Evolutionary conservation across 768 basidiomycete genomes (phyloP), one percentile per base, ranked within the genome.

Genomic region (Nidularia pulvinata): DNA sequence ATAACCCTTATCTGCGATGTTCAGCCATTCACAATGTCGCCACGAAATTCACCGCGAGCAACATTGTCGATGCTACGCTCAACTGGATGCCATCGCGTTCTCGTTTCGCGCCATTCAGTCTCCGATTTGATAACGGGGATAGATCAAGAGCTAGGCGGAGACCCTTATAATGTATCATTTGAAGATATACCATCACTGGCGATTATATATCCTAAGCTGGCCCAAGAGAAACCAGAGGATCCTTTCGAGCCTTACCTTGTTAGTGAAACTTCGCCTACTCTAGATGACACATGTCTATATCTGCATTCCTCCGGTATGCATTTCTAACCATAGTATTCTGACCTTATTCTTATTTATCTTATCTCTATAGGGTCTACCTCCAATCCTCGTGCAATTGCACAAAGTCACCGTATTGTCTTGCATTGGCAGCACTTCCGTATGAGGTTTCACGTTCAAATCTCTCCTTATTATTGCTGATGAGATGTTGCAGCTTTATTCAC

Each of bases 271-370:
- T 11, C 10, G 25, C 34, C 32, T 37, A 2, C 51, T 53, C 14
- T 63, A 22, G 19, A 54, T 52, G 55, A 62, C 42, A 33, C 57
- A 6, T 44, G 63, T 48, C 34, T 65, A 6, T 74, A 70, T 46
- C 51, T 75, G 0, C 74, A 77, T 49, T 77, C 76, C 0, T 76
- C 77, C 1, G 74, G 75, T 3, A 73, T 69, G 47, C 71, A 73
- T 0, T 70, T 72, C 4, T 63, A 69, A 25, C 71, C 75, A 0
- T 73, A 71, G 47, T 49, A 69, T 4, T 64, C 73, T 36, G 50
- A 59, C 2, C 57, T 63, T 25, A 65, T 56, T 2, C 55, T 66
- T 35, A 14, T 53, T n/a, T 58, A 53, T n/a, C 39, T 52, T 25
- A 25, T 25, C 25, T 25, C 25, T 9, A 9, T 62, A 5, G 62